Evolutionary conservation across 164 flowering plant species (phyloP), one percentile per base, ranked within the genome.

Genomic region (Pachysandra terminalis): DNA sequence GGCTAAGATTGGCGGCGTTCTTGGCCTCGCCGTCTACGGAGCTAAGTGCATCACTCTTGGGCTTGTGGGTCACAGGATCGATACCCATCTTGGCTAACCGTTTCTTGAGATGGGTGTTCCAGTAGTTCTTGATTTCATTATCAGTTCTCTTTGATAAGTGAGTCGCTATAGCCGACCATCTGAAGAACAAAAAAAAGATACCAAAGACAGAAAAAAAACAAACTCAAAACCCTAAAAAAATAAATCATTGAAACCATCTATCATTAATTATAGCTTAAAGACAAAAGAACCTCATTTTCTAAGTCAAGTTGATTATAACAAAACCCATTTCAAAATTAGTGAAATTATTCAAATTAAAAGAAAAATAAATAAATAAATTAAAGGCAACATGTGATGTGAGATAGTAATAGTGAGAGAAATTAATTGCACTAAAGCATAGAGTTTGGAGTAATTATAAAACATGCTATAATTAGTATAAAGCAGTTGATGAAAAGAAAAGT

Each of bases 81-180:
- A 93, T 91, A 1, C 98, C 97, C 96, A 91, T 87, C 72, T 93
- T 93, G 1, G 87, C 65, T 24, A 91, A 63, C 53, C 94, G 73
- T 71, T 93, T 93, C 89, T 89, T 93, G n/a, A 93, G 84, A 73
- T 93, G 96, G 0, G 97, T 93, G 73, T 93, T 91, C 98, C 97
- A 93, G 67, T 91, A 79, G 64, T 84, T 84, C 70, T 84, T 84
- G 15, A 84, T 80, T 73, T 84, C 88, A 48, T 84, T 84, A 62
- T 84, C 88, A 23, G 85, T 84, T 71, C 88, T 70, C 66, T 77
- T 71, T 17, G 81, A 79, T 70, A 91, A 75, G 75, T 93, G 96
- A 24, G 97, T 91, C 0, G 97, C 97, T 59, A 93, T 93, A 5
- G 97, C 94, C 72, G 98, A 91, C 98, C 98, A 93, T 77, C 98